Base-by-base conservation (phyloP, 495 filamentous ascomycete species). In the Penicillium cinerascens region DNA sequence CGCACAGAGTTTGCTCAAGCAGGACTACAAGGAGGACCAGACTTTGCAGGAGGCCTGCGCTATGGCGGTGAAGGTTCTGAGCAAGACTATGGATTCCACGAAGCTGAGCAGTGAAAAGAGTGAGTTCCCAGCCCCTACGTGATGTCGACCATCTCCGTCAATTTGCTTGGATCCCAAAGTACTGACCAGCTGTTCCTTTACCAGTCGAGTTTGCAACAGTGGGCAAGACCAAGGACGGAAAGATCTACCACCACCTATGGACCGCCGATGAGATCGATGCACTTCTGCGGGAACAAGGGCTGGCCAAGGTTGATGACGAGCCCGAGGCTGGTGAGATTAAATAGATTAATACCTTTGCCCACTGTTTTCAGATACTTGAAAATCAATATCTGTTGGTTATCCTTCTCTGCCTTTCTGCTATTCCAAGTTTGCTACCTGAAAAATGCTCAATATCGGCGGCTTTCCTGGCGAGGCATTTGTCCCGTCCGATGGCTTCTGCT, bases 61-160 rank as follows among this genome's bases (percentile, higher is more conserved):
- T 37, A 86, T 97, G 82, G 93, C 93, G 18, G 92, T 99, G 60
- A 99, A 99, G 83, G 93, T 97, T 48, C 75, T 99, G 56, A 97
- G 92, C 82, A 99, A 99, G 84, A 99, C 93, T 4, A 99, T 99
- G 95, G 93, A 99, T 72, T 92, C 90, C 38, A 97, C 93, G 6
- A 97, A 96, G 79, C 72, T 99, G 63, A 95, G 89, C 79, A 96
- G 91, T 64, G 92, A 97, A 78, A 99, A 99, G 82, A 96, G 92
- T 96, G 75, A 72, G 84, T 77, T 15, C 23, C 7, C 4, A 0
- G 7, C 9, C 16, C 10, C 38, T 11, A 16, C 23, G 15, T 9
- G 8, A 25, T 41, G 3, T 27, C 13, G 10, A 2, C 10, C 17
- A 6, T 20, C 23, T 42, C 10, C 1, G 36, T 33, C 18, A 5